Evolutionary conservation across 73 alveolate genomes (phyloP), one percentile per base, ranked within the genome.

Genomic region (Paramecium biaurelia): DNA sequence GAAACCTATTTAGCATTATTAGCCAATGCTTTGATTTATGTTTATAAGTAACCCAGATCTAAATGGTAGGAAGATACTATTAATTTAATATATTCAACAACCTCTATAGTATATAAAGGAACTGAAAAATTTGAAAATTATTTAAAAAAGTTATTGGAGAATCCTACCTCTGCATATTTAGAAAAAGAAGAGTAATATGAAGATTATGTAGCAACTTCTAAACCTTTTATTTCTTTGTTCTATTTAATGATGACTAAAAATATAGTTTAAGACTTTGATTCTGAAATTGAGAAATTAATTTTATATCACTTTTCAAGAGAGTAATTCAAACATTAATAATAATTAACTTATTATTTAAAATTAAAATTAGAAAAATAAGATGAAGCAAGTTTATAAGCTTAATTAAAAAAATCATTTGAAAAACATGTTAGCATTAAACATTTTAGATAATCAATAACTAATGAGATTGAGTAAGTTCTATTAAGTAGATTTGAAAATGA

Each of bases 1-100:
- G 86, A 72, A 38, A 72, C 86, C 24, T 72, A 72, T 72, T 72
- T 72, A 38, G 86, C 86, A 4, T 14, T 72, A 15, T 72, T 72
- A 10, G 86, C 86, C 2, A 72, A 72, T 72, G 86, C 86, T 34
- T 20, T 72, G 0, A 35, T 72, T 0, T 72, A 12, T 72, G 34
- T 37, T 14, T 72, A 72, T 34, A 72, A 72, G n/a, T 72, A 72
- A 18, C 86, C 86, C 7, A 38, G 34, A 35, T 0, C 53, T 1
- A 34, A 63, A 63, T 63, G 84, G 84, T 30, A 32, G 26, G 15
- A 18, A 2, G 45, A 63, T 23, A 30, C 28, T 14, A 63, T 63
- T 30, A 18, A 32, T 2, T 63, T 23, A 30, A 63, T 63, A 1
- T 63, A 23, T 24, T 21, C 15, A 63, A 63, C 84, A 1, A 63